These are phyloP conservation scores for Jimgerdemannia flammicorona DNA, from an alignment of 192 early-diverging fungal genomes.

Conservation along the genomic window DNA sequence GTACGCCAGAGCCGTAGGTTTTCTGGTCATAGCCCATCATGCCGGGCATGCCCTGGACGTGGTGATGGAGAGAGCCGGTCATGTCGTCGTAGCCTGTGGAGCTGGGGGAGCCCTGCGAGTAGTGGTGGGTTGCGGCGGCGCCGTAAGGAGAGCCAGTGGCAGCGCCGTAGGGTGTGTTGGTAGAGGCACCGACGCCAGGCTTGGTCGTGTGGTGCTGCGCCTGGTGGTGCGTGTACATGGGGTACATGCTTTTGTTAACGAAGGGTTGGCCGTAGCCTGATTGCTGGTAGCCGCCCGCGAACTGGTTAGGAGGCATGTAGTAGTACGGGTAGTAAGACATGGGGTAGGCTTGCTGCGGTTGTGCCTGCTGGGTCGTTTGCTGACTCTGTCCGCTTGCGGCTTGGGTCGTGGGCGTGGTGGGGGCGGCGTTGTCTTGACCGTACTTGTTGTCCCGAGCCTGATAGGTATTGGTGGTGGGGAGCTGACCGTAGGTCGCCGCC, in stretches of 20 bases:
- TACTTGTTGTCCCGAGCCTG: slow-evolving; percentile 50
- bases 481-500: slow-evolving; percentile 51
- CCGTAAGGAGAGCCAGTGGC: slow-evolving; percentile 33
- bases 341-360: slow-evolving; percentile 51
- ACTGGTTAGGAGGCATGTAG: slow-evolving; percentile 78
- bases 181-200: slow-evolving; percentile 20
- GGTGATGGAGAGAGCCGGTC: slow-evolving; percentile 22
- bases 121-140: slow-evolving; percentile 24
- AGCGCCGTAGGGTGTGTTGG: slow-evolving; percentile 33
- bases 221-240: slow-evolving; percentile 60
- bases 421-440: slow-evolving; percentile 33
- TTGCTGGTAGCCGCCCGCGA: slow-evolving; percentile 70
- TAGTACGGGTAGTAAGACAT: slow-evolving; percentile 84
- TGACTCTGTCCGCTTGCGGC: slow-evolving; percentile 32
- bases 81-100: slow-evolving; percentile 39
- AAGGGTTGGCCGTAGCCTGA: slow-evolving; percentile 87
- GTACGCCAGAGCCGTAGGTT: slow-evolving; percentile 21
- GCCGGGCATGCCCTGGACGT: slow-evolving; percentile 10
- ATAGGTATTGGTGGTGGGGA: slow-evolving; percentile 48
- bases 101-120: slow-evolving; percentile 17
- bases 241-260: slow-evolving; percentile 88
- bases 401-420: slow-evolving; percentile 26
- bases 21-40: slow-evolving; percentile 34
- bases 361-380: slow-evolving; percentile 44
- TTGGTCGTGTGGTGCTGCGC: slow-evolving; percentile 31